Evolutionary conservation across 352 stramenopile species (phyloP).

Genomic region (Pythium rishiriense): DNA sequence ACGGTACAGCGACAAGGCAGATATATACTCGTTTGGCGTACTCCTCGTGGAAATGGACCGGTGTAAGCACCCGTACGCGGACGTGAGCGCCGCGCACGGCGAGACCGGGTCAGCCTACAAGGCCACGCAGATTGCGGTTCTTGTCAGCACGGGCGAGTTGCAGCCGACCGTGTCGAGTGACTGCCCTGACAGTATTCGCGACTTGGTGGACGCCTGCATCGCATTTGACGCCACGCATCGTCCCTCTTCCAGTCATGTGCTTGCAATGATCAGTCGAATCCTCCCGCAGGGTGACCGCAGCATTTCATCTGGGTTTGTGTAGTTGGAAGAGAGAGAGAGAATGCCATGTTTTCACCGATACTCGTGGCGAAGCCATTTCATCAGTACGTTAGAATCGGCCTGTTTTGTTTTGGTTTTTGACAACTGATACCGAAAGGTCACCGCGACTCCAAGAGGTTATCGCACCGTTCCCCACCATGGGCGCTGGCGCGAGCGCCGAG

Average conservation of each 20-base stretch:
- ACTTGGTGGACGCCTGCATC: background rate
- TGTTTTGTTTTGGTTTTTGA: no score
- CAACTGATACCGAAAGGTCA: conserved; percentile 2
- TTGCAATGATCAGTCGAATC: background rate
- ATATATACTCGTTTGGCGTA: conserved; percentile 39
- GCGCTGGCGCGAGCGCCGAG: conserved; percentile 9
- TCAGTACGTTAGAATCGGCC: no score
- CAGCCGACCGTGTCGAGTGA: background rate
- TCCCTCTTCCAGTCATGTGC: background rate
- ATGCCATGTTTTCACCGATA: background rate
- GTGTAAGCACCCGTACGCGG: background rate
- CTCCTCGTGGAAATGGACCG: conserved; percentile 25
- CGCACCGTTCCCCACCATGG: conserved; percentile 11
- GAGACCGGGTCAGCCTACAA: background rate
- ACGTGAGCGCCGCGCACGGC: background rate
- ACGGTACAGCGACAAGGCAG: conserved; percentile 36
- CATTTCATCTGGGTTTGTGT: no score
- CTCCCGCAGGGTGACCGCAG: no score
- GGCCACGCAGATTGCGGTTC: background rate
- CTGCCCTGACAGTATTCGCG: background rate
- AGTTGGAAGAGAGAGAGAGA: no score
- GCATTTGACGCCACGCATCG: background rate
- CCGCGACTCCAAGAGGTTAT: background rate
- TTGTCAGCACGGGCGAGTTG: conserved; percentile 9
- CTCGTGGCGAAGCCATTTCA: no score